Evolutionary conservation across 306 rosid genomes (phyloP).

Genomic region (Medicago arabica): DNA sequence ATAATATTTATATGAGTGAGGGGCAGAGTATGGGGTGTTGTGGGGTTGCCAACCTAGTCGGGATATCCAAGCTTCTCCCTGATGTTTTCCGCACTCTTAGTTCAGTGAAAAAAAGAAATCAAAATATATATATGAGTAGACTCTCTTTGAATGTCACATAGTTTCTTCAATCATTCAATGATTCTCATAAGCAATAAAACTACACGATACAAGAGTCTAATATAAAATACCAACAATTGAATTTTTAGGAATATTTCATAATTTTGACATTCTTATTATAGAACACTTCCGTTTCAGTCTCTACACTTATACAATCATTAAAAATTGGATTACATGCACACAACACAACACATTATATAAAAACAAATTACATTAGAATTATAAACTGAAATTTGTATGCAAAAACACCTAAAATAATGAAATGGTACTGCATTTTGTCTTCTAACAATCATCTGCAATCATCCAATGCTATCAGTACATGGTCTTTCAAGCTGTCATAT

Average conservation of each 20-base stretch:
- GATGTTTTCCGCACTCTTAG: too few species aligned
- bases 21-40: too few species aligned
- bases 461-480: not conserved
- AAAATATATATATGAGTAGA: too few species aligned
- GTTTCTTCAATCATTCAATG: not conserved
- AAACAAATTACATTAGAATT: not conserved
- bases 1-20: too few species aligned
- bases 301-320: not conserved
- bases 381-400: not conserved
- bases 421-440: not conserved
- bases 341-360: not conserved
- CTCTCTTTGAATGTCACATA: not conserved
- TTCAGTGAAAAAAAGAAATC: too few species aligned
- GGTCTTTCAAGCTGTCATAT: constrained; percentile 17
- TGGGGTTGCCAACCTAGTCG: too few species aligned
- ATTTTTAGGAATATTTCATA: not conserved
- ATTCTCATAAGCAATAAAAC: not conserved
- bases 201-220: not conserved
- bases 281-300: not conserved
- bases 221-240: not conserved
- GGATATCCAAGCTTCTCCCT: too few species aligned
- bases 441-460: constrained; percentile 26
- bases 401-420: not conserved
- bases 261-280: not conserved
- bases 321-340: not conserved